Evolutionary conservation across 1,284 basidiomycete genomes (phyloP).

Genomic region (Phaffia rhodozyma): DNA sequence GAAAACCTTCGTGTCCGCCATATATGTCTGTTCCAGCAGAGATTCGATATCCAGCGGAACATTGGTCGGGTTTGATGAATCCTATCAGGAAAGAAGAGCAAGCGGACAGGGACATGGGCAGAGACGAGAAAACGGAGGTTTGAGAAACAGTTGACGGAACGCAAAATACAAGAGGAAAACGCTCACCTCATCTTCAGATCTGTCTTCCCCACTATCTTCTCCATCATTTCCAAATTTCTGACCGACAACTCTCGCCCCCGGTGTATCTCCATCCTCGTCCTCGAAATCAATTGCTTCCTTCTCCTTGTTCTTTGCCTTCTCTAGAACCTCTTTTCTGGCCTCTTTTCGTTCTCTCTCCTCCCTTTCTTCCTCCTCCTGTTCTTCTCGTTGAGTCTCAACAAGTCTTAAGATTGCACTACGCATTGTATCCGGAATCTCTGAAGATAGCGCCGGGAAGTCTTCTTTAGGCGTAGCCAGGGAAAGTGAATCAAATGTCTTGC

Average conservation of each 20-base stretch:
- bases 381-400: not conserved
- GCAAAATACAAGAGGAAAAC: not conserved
- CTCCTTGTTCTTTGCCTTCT: too few species aligned
- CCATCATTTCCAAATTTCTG: not conserved
- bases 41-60: constrained; percentile 41
- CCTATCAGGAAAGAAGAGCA: not conserved
- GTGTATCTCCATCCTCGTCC: too few species aligned
- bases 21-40: constrained; percentile 60
- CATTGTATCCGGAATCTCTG: too few species aligned
- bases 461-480: too few species aligned
- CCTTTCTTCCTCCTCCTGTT: constrained; percentile 6
- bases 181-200: constrained; percentile 37
- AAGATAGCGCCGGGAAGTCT: too few species aligned
- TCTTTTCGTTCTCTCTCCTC: constrained; percentile 2
- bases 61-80: not conserved
- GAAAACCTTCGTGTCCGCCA: constrained; percentile 58
- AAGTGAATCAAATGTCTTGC: too few species aligned
- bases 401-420: too few species aligned
- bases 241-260: not conserved
- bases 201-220: constrained; percentile 39
- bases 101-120: constrained; percentile 14
- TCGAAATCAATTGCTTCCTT: too few species aligned
- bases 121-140: constrained; percentile 29
- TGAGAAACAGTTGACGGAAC: not conserved
- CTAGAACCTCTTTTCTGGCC: not conserved